Conservation (phyloP, 495 filamentous ascomycete genomes). For the Penicillium antarcticum region DNA sequence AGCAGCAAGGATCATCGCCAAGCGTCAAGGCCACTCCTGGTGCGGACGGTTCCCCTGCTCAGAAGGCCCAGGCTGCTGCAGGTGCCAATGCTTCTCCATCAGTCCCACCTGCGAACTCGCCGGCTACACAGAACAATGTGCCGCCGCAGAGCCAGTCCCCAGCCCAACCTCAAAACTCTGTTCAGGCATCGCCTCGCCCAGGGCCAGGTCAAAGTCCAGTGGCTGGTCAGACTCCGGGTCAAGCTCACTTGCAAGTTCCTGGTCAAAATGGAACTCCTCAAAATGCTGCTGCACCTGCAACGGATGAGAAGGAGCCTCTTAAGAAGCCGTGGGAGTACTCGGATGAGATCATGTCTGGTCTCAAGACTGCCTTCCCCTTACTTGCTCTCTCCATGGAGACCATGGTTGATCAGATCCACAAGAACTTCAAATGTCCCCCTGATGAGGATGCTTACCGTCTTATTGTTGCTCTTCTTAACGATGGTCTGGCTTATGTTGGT, state of each 20-base stretch:
- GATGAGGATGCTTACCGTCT: slow-evolving; percentile 97
- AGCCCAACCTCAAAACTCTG: slow-evolving; percentile 20
- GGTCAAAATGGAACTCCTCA: slow-evolving; percentile 30
- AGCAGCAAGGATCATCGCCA: slow-evolving; percentile 42
- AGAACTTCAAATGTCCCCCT: slow-evolving; percentile 97
- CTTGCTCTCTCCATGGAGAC: slow-evolving; percentile 98
- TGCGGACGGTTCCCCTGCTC: slow-evolving; percentile 40
- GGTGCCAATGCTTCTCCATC: slow-evolving; percentile 28
- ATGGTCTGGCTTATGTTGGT: slow-evolving; percentile 83
- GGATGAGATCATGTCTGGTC: slow-evolving; percentile 87
- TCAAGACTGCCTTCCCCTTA: slow-evolving; percentile 95
- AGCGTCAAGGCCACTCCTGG: slow-evolving; percentile 52
- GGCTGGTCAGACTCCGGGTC: slow-evolving; percentile 25
- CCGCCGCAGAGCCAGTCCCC: slow-evolving; percentile 30
- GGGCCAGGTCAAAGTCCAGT: slow-evolving; percentile 26
- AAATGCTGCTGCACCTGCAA: slow-evolving; percentile 15
- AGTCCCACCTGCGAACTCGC: slow-evolving; percentile 30
- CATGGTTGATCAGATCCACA: slow-evolving; percentile 97
- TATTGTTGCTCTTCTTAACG: slow-evolving; percentile 95
- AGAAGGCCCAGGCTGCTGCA: slow-evolving; percentile 39
- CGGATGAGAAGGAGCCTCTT: slow-evolving; percentile 41
- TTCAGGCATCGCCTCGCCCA: slow-evolving; percentile 22
- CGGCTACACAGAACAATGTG: slow-evolving; percentile 28
- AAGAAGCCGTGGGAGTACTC: slow-evolving; percentile 94
- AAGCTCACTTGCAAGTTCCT: slow-evolving; percentile 40